Evolutionary conservation across 441 rosid genomes (phyloP).

Genomic region (Eutrema salsugineum): DNA sequence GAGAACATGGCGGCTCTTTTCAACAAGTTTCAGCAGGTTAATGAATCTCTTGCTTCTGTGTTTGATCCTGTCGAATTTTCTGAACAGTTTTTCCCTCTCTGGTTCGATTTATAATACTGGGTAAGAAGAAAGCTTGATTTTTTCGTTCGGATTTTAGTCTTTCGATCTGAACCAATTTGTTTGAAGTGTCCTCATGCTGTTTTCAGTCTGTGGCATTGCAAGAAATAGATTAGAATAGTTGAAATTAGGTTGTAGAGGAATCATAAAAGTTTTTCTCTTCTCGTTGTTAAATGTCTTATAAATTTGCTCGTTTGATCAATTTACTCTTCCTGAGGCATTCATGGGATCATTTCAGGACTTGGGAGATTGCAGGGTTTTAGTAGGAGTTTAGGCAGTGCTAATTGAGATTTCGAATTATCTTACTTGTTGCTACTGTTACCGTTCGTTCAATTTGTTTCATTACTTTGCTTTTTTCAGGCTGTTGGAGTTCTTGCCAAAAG

Average conservation of each 20-base stretch:
- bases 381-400: neutral
- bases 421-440: neutral
- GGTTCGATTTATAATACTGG: neutral
- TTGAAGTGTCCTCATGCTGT: neutral
- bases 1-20: slow-evolving; percentile 62
- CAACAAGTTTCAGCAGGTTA: slow-evolving; percentile 77
- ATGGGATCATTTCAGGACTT: neutral
- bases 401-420: neutral
- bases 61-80: neutral
- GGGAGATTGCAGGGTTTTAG: slow-evolving; percentile 7
- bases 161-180: neutral
- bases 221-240: neutral
- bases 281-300: neutral
- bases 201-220: neutral
- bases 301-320: neutral
- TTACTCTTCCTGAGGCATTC: neutral
- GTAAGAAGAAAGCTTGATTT: slow-evolving; percentile 2
- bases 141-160: neutral
- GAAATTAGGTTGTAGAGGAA: slow-evolving; percentile 1
- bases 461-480: slow-evolving; percentile 42
- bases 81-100: neutral
- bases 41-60: neutral
- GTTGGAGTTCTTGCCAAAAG: slow-evolving; percentile 71
- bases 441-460: neutral
- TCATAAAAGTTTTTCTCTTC: neutral